These are phyloP conservation scores for Penicillium turbatum DNA, from an alignment of 495 filamentous ascomycete species.

Conservation along the genomic window DNA sequence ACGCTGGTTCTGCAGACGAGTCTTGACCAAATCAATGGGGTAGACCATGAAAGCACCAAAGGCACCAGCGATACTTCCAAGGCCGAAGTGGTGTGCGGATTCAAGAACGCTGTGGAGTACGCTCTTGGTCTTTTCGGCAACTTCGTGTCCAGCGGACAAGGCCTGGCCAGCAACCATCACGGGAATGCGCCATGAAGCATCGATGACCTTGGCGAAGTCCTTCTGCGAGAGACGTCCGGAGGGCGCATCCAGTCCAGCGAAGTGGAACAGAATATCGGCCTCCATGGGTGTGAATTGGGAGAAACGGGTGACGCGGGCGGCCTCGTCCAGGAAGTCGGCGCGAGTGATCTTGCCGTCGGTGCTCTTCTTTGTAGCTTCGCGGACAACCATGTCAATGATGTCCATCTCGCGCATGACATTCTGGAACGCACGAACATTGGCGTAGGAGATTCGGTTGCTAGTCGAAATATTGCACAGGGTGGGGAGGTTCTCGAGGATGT, in stretches of 20 bases:
- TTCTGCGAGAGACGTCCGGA: slow-evolving; percentile 74
- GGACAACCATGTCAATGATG: slow-evolving; percentile 85
- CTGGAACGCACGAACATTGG: slow-evolving; percentile 94
- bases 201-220: slow-evolving; percentile 93
- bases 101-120: slow-evolving; percentile 63
- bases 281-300: slow-evolving; percentile 97
- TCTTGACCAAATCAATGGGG: slow-evolving; percentile 98
- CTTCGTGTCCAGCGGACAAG: slow-evolving; percentile 36
- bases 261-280: slow-evolving; percentile 97
- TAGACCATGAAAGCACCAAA: slow-evolving; percentile 99
- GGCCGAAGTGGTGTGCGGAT: slow-evolving; percentile 81
- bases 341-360: slow-evolving; percentile 87
- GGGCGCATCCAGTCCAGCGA: slow-evolving; percentile 85
- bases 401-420: slow-evolving; percentile 98
- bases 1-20: slow-evolving; percentile 96
- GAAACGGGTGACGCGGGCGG: slow-evolving; percentile 82
- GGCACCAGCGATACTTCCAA: slow-evolving; percentile 87
- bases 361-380: slow-evolving; percentile 79
- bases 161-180: slow-evolving; percentile 41
- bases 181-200: slow-evolving; percentile 78
- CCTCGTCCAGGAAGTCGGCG: slow-evolving; percentile 92
- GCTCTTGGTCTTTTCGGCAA: slow-evolving; percentile 47
- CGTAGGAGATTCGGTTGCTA: slow-evolving; percentile 91
- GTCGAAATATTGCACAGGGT: slow-evolving; percentile 92
- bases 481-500: slow-evolving; percentile 88